A percentile compares a stretch with the other conserved stretches of the same genome.
These are phyloP conservation scores for Medicago ruthenica DNA, from an alignment of 306 rosid species.

Conservation along the genomic window DNA sequence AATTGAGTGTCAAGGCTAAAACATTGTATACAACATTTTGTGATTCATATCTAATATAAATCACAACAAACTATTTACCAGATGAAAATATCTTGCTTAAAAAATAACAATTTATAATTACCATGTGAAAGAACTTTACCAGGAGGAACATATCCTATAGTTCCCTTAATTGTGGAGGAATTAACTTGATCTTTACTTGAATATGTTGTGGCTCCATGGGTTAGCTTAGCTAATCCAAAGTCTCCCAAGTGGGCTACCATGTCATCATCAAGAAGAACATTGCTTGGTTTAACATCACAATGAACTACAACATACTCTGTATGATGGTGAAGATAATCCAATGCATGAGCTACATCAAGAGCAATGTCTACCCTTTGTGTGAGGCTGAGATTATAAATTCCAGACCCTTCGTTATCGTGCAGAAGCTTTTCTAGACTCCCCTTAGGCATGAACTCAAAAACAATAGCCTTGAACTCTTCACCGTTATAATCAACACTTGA, in stretches of 20 bases:
- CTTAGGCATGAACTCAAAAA: conserved; percentile 43
- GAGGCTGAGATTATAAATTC: background rate
- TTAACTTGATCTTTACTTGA: background rate
- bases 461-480: conserved; percentile 42
- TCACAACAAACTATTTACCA: too few species aligned
- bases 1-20: too few species aligned
- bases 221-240: conserved; percentile 1
- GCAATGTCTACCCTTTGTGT: conserved; percentile 33
- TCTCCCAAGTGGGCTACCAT: background rate
- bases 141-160: conserved; percentile 48
- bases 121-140: too few species aligned
- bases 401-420: conserved; percentile 8
- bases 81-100: too few species aligned
- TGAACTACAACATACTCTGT: conserved; percentile 42
- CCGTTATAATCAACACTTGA: conserved; percentile 46
- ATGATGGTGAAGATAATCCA: conserved; percentile 52
- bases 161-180: conserved; percentile 33
- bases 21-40: too few species aligned
- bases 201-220: background rate
- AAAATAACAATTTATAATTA: too few species aligned
- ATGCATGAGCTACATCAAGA: conserved; percentile 51
- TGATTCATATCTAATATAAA: too few species aligned
- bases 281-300: conserved; percentile 58
- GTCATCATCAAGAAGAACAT: conserved; percentile 39
- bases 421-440: conserved; percentile 47